These are phyloP conservation scores for Cocos nucifera DNA, from an alignment of 176 grass and related monocot species.

Conservation along the genomic window DNA sequence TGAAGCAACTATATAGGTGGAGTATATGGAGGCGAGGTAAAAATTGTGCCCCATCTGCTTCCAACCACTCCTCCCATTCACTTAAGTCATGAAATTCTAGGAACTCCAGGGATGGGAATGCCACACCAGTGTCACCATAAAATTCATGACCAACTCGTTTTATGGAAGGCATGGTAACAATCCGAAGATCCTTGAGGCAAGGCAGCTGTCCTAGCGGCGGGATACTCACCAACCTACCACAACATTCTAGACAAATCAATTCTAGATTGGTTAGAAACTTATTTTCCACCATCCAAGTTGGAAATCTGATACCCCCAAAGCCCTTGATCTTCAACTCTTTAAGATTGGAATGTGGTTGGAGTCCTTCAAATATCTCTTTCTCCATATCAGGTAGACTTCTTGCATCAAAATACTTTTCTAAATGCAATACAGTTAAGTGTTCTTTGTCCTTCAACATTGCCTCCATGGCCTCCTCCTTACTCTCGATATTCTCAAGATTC, in stretches of 20 bases:
- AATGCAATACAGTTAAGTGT: slow-evolving; percentile 6
- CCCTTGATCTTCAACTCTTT: neutral
- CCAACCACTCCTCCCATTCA: no score
- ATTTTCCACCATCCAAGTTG: slow-evolving; percentile 5
- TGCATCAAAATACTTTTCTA: neutral
- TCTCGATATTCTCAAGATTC: slow-evolving; percentile 6
- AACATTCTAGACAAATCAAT: slow-evolving; percentile 1
- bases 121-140: no score
- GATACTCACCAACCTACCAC: neutral
- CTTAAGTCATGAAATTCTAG: no score
- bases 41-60: no score
- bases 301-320: slow-evolving; percentile 1
- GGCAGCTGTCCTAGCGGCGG: neutral
- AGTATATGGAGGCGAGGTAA: no score
- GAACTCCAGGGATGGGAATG: no score
- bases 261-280: slow-evolving; percentile 3
- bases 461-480: slow-evolving; percentile 7
- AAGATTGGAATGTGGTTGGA: slow-evolving; percentile 11
- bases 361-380: neutral
- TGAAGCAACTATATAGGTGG: no score
- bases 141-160: no score
- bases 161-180: no score
- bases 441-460: slow-evolving; percentile 2
- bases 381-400: no score
- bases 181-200: neutral